A percentile compares a stretch with the other conserved stretches of the same genome.
phyloP scores from a whole-genome alignment of 768 basidiomycete species.

The Termitomyces heimii region DNA sequence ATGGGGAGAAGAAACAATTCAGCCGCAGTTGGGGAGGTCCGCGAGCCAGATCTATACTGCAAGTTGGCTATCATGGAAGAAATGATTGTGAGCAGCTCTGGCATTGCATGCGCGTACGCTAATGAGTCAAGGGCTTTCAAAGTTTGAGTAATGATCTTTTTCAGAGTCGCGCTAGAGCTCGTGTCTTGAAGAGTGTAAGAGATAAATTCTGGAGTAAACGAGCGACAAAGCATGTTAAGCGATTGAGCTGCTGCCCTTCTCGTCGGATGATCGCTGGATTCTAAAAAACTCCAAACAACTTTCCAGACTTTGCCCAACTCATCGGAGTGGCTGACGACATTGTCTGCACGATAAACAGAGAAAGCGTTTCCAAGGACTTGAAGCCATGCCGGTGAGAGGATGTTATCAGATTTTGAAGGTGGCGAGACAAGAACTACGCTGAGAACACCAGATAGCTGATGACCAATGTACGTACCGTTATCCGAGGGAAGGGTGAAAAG shows the following conservation, averaged over 20 bases:
- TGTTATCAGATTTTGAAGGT: conserved; percentile 63
- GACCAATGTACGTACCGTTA: conserved; percentile 42
- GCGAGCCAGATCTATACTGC: conserved; percentile 38
- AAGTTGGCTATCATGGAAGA: conserved; percentile 65
- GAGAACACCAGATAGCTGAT: conserved; percentile 58
- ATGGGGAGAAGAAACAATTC: conserved; percentile 66
- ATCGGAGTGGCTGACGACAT: conserved; percentile 42
- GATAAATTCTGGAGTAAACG: conserved; percentile 64
- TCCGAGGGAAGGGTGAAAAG: conserved; percentile 55
- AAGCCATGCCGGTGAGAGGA: conserved; percentile 74
- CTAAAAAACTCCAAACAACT: conserved; percentile 70
- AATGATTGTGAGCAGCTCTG: conserved; percentile 71
- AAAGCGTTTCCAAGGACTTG: conserved; percentile 69
- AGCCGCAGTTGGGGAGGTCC: conserved; percentile 47
- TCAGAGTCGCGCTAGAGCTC: conserved; percentile 48
- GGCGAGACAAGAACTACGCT: conserved; percentile 62
- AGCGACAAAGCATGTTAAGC: conserved; percentile 58
- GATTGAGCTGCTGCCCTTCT: conserved; percentile 62
- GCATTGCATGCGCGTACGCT: conserved; percentile 66
- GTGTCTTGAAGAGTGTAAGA: conserved; percentile 42
- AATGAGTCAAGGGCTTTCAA: conserved; percentile 68
- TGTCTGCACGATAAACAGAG: conserved; percentile 51
- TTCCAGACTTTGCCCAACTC: conserved; percentile 70
- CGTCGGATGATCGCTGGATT: conserved; percentile 54
- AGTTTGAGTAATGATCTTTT: conserved; percentile 56